These are phyloP conservation scores for Poterioochromonas sp. DNA, from an alignment of 352 stramenopile genomes.

Conservation along the genomic window DNA sequence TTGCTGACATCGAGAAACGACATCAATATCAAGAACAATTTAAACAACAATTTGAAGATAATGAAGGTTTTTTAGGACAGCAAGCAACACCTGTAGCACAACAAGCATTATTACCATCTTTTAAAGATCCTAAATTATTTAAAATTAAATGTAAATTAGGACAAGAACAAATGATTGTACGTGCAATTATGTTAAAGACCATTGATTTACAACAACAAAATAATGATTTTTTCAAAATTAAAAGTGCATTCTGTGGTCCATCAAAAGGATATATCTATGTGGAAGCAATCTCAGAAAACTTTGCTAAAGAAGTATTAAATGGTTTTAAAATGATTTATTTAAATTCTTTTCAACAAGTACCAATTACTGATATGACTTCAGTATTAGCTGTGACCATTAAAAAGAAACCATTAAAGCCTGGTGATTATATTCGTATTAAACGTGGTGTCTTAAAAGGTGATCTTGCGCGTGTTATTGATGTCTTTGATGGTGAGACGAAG, in stretches of 20 bases:
- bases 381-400: neutral
- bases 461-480: slow-evolving; percentile 8
- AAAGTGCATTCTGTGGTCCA: slow-evolving; percentile 7
- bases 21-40: neutral
- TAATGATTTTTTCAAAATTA: neutral
- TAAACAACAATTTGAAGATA: slow-evolving; percentile 15
- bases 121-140: slow-evolving; percentile 1
- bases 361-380: slow-evolving; percentile 1
- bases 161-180: neutral
- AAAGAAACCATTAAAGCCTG: slow-evolving; percentile 5
- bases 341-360: neutral
- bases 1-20: neutral
- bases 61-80: neutral
- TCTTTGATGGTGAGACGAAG: slow-evolving; percentile 4
- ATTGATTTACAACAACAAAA: neutral
- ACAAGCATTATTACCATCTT: neutral
- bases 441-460: slow-evolving; percentile 16
- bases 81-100: neutral
- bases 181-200: slow-evolving; percentile 9
- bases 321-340: neutral
- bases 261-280: slow-evolving; percentile 15
- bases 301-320: neutral
- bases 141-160: slow-evolving; percentile 1
- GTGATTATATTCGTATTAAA: slow-evolving; percentile 7
- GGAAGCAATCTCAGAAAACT: neutral